phyloP scores from a whole-genome alignment of 2,329 filamentous ascomycete species.

The Byssothecium circinans region DNA sequence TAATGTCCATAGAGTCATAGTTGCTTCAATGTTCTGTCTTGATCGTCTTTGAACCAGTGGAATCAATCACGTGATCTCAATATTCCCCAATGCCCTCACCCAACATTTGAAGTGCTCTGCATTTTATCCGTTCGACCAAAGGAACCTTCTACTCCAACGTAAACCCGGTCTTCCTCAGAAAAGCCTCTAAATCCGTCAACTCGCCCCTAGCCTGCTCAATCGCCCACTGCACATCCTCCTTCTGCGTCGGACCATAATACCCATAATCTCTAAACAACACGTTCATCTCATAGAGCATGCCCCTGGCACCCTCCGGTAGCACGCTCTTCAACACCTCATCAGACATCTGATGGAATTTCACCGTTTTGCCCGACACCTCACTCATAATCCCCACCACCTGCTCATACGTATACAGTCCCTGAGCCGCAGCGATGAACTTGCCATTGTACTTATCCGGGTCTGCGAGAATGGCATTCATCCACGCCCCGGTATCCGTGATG shows the following conservation, averaged over 20 bases:
- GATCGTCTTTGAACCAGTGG: too few relatives aligned
- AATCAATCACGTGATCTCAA: too few relatives aligned
- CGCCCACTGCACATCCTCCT: constrained; percentile 30
- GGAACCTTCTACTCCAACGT: constrained; percentile 23
- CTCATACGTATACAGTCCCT: constrained; percentile 43
- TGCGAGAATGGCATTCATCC: constrained; percentile 45
- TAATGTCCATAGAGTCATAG: too few relatives aligned
- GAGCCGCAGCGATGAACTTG: constrained; percentile 50
- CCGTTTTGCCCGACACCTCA: constrained; percentile 45
- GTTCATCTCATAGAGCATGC: constrained; percentile 32
- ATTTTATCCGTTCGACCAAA: too few relatives aligned
- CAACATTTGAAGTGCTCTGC: too few relatives aligned
- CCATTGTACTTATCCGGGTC: constrained; percentile 50
- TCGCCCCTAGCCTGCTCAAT: constrained; percentile 24
- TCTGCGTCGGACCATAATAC: constrained; percentile 29
- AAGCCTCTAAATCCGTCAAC: constrained; percentile 32
- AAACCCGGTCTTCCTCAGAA: constrained; percentile 22
- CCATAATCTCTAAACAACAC: constrained; percentile 30
- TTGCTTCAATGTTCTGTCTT: too few relatives aligned
- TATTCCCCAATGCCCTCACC: too few relatives aligned
- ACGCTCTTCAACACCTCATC: constrained; percentile 32
- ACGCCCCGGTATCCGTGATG: constrained; percentile 51
- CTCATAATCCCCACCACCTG: constrained; percentile 47
- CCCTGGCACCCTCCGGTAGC: constrained; percentile 19
- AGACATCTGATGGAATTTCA: constrained; percentile 24